These are phyloP conservation scores for Quercus tomentella DNA, from an alignment of 331 rosid species.

Conservation along the genomic window DNA sequence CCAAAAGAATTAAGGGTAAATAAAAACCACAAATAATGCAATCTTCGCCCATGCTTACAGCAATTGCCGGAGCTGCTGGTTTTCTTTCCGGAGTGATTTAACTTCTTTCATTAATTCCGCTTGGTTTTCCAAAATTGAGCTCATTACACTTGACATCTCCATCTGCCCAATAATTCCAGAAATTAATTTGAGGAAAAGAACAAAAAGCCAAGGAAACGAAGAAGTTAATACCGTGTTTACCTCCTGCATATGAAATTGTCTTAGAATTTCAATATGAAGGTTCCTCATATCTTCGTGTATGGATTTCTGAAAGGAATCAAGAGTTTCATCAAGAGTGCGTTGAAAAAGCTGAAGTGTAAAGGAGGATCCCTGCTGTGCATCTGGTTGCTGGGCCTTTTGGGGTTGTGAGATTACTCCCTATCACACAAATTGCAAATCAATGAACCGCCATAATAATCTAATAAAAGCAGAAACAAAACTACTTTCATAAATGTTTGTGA, in stretches of 20 bases:
- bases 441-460: background rate
- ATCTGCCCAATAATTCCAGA: slow-evolving; percentile 42
- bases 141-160: slow-evolving; percentile 59
- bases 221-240: slow-evolving; percentile 33
- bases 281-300: slow-evolving; percentile 88
- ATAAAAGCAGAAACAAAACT: background rate
- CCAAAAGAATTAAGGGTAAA: slow-evolving; percentile 10
- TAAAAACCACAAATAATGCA: slow-evolving; percentile 3
- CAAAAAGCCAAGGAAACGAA: background rate
- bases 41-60: slow-evolving; percentile 44
- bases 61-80: slow-evolving; percentile 84
- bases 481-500: background rate
- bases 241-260: slow-evolving; percentile 97
- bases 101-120: slow-evolving; percentile 87
- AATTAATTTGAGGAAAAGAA: slow-evolving; percentile 11
- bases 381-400: slow-evolving; percentile 56
- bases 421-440: slow-evolving; percentile 21
- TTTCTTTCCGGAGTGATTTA: slow-evolving; percentile 76
- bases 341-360: slow-evolving; percentile 94
- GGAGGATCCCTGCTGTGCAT: slow-evolving; percentile 72
- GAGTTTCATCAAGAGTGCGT: slow-evolving; percentile 82
- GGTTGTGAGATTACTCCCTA: slow-evolving; percentile 66
- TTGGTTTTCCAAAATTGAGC: slow-evolving; percentile 75
- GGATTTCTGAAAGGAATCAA: slow-evolving; percentile 82
- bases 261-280: slow-evolving; percentile 89